Percentiles rank a stretch among this genome's conserved stretches.
phyloP scores from a whole-genome alignment of 2,329 filamentous ascomycete species.

The Phyllosticta citribraziliensis region DNA sequence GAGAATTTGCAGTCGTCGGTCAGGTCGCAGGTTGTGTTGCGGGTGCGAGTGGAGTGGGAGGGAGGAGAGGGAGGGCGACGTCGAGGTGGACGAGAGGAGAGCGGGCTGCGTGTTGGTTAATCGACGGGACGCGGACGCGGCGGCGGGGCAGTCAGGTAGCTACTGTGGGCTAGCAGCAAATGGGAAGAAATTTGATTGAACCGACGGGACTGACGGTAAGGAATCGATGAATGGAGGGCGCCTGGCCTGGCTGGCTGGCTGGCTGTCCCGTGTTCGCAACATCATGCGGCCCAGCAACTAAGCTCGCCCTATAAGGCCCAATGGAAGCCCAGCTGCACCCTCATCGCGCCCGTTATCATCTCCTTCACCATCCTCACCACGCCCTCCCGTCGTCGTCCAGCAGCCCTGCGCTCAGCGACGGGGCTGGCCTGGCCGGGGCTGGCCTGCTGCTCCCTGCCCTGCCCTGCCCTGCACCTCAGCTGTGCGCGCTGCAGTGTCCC shows the following conservation, averaged over 20 bases:
- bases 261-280: conserved; percentile 27
- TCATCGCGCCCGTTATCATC: background rate
- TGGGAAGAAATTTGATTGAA: conserved; percentile 1
- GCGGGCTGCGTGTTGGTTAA: background rate
- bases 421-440: too few relatives aligned
- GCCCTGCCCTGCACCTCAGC: too few relatives aligned
- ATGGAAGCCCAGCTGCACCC: background rate
- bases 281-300: conserved; percentile 26
- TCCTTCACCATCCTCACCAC: too few relatives aligned
- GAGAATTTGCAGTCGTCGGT: background rate
- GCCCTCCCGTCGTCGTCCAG: too few relatives aligned
- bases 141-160: background rate
- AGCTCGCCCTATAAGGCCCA: conserved; percentile 14
- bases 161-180: conserved; percentile 12
- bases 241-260: too few relatives aligned
- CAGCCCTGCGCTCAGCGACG: too few relatives aligned
- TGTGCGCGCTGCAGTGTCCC: background rate
- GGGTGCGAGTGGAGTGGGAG: too few relatives aligned
- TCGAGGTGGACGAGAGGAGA: background rate
- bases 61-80: background rate
- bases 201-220: too few relatives aligned
- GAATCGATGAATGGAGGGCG: background rate
- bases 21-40: background rate
- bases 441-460: background rate
- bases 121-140: too few relatives aligned